Conservation (phyloP, 257 asterid species). For the Nicotiana paniculata region DNA sequence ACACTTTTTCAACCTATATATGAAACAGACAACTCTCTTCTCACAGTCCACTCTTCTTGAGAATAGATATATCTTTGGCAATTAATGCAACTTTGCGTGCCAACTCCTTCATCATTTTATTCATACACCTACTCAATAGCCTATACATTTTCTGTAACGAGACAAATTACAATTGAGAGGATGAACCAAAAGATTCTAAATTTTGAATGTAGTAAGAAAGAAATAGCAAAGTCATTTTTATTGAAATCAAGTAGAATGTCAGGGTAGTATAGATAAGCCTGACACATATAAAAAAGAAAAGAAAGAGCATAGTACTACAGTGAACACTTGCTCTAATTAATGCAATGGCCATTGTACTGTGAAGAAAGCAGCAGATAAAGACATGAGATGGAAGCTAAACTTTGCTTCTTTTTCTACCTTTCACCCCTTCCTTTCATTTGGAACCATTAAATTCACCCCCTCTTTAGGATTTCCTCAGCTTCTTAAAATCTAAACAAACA, state of each 20-base stretch:
- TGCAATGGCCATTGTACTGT: constrained; percentile 14
- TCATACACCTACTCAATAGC: not conserved
- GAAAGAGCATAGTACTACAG: constrained; percentile 1
- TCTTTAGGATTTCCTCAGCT: constrained; percentile 2
- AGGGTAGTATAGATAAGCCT: constrained; percentile 45
- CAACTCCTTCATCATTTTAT: not conserved
- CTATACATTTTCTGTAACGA: not conserved
- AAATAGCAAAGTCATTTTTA: not conserved
- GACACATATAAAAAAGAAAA: constrained; percentile 16
- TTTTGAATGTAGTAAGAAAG: not conserved
- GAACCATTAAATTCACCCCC: not conserved
- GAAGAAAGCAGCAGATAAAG: constrained; percentile 19
- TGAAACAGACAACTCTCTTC: constrained; percentile 1
- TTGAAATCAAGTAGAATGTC: constrained; percentile 32
- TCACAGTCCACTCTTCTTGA: not conserved
- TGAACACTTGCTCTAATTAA: not conserved
- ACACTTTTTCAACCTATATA: not conserved
- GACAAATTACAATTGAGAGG: constrained; percentile 8
- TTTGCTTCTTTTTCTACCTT: not conserved
- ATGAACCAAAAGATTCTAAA: constrained; percentile 8
- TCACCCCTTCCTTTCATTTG: not conserved
- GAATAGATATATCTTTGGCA: not conserved
- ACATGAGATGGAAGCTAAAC: constrained; percentile 49
- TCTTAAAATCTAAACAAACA: not conserved
- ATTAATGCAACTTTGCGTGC: constrained; percentile 6